Conservation (phyloP, 306 rosid genomes). For the Benincasa hispida region DNA sequence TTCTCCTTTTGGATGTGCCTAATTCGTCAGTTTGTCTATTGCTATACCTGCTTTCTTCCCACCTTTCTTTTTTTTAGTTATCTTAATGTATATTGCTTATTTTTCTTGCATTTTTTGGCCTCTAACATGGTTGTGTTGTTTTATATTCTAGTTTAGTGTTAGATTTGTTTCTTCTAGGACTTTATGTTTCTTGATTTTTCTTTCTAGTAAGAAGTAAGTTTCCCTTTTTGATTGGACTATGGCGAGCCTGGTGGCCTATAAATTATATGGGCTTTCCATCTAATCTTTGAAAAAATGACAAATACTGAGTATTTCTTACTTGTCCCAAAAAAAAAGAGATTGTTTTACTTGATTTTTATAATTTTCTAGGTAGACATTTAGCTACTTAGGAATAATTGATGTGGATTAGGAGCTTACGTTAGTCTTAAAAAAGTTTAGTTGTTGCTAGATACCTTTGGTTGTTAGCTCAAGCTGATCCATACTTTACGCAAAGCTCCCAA, state of each 20-base stretch:
- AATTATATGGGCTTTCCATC: no score
- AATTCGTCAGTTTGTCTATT: not conserved
- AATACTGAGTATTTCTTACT: no score
- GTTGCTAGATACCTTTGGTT: not conserved
- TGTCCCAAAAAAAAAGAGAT: no score
- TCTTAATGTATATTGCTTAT: not conserved
- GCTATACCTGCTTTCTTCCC: not conserved
- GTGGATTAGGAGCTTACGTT: no score
- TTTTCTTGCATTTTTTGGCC: not conserved
- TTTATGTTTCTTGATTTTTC: not conserved
- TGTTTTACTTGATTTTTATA: no score
- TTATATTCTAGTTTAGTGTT: not conserved
- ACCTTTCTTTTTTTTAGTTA: not conserved
- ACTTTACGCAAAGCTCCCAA: no score
- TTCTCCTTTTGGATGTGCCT: not conserved
- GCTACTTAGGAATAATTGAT: not conserved
- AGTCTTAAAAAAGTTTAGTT: no score
- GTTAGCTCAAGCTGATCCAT: not conserved
- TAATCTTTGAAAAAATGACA: no score
- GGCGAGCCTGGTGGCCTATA: no score
- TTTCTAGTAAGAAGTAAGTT: not conserved
- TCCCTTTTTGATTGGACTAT: not conserved
- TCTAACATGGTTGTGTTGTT: not conserved
- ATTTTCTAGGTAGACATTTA: not conserved
- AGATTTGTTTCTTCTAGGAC: not conserved